A percentile compares a stretch with the other conserved stretches of the same genome.
Conservation (phyloP, 352 stramenopile genomes). For the Pythium sp. region DNA sequence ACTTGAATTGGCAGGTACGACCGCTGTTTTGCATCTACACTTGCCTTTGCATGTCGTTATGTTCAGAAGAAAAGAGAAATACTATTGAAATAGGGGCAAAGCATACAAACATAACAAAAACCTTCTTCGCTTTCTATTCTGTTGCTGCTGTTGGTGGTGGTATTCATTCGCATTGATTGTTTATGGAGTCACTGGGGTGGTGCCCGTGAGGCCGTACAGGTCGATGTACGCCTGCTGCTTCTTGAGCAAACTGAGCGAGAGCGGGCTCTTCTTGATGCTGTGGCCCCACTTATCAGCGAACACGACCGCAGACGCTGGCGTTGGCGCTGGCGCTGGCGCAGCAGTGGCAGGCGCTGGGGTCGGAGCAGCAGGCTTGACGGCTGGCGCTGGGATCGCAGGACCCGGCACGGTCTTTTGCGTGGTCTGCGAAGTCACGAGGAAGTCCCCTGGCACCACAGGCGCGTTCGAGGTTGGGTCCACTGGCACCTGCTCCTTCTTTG, state of each 20-base stretch:
- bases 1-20: neutral
- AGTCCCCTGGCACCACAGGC: constrained; percentile 55
- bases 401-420: constrained; percentile 48
- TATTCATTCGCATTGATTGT: constrained; percentile 26
- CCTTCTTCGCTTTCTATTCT: constrained; percentile 10
- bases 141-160: constrained; percentile 32
- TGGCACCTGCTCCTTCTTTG: constrained; percentile 67
- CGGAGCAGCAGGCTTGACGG: constrained; percentile 8
- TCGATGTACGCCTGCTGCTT: constrained; percentile 86
- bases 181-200: constrained; percentile 39
- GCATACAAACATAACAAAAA: neutral
- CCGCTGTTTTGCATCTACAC: neutral
- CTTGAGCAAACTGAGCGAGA: constrained; percentile 77
- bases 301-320: constrained; percentile 16
- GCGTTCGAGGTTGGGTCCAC: constrained; percentile 43
- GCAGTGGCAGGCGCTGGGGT: constrained; percentile 18
- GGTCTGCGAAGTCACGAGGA: constrained; percentile 62
- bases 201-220: constrained; percentile 79
- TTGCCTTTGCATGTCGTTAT: neutral
- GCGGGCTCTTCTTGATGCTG: constrained; percentile 76
- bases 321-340: constrained; percentile 23
- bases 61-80: neutral
- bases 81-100: neutral
- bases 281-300: constrained; percentile 79
- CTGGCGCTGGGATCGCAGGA: constrained; percentile 35